Base-by-base conservation (phyloP, 1,139 yeast genomes). In the Candida gigantensis region DNA sequence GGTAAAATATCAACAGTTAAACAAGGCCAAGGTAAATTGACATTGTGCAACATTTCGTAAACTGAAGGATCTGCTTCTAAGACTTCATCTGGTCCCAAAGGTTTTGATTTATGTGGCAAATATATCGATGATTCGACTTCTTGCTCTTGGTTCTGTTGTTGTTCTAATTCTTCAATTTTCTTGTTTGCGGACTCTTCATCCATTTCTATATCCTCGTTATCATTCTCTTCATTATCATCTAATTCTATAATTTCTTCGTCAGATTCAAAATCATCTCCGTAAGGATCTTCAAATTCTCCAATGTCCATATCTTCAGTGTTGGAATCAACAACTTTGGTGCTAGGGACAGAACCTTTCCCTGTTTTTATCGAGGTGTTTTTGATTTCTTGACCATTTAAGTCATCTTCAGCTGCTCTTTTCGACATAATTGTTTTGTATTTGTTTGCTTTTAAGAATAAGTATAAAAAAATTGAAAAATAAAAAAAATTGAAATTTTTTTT, bases 21-120 rank as follows among this genome's bases (percentile, higher is more conserved):
- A 64, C 97, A 89, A 14, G 99, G 97, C 97, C 98, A 92, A 52
- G 96, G 95, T 59, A 92, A 70, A 58, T 86, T 87, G 44, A 92
- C 87, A 53, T 87, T 87, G 63, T 92, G 99, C 42, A 92, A 71
- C 97, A 92, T 90, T 54, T 92, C 96, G 58, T 94, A 92, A 4
- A 92, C 96, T 11, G 92, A 72, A 38, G 96, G 96, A 64, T 92
- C 98, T 1, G 98, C 96, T 64, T 92, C 97, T 57, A 92, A 73
- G 7, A 85, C 95, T 66, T 92, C 98, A 65, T 89, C 95, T 2
- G 96, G 95, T 1, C 96, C 97, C 47, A 92, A 71, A 5, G 96
- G 96, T 51, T 79, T 81, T 20, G 94, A 84, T 62, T 79, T 76
- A 57, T 89, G 95, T 17, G 97, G 97, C 49, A 90, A 70, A 61